Conservation (phyloP, 2,329 filamentous ascomycete species). For the Neonectria coccinea region DNA sequence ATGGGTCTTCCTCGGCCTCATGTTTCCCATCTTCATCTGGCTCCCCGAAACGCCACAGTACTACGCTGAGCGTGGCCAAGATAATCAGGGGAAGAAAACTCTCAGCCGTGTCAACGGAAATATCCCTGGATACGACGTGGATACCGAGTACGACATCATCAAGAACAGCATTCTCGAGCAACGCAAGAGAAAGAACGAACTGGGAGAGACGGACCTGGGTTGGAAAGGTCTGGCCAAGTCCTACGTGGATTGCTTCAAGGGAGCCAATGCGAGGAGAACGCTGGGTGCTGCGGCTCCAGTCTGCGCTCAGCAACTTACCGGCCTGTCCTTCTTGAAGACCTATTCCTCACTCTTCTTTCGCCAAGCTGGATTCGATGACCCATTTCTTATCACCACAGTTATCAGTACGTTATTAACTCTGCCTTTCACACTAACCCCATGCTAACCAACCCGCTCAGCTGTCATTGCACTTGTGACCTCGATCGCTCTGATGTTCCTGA, state of each 20-base stretch:
- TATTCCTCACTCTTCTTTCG: slow-evolving; percentile 29
- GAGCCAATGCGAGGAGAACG: slow-evolving; percentile 23
- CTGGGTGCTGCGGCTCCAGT: slow-evolving; percentile 28
- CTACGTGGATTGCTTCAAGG: slow-evolving; percentile 25
- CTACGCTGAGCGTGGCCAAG: slow-evolving; percentile 22
- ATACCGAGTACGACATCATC: slow-evolving; percentile 25
- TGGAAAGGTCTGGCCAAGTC: slow-evolving; percentile 11
- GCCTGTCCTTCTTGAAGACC: slow-evolving; percentile 29
- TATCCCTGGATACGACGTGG: slow-evolving; percentile 21
- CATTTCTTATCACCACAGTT: slow-evolving; percentile 30
- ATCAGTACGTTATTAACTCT: slow-evolving; percentile 12
- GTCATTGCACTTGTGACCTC: slow-evolving; percentile 23
- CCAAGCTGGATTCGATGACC: slow-evolving; percentile 24
- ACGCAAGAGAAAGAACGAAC: slow-evolving; percentile 12
- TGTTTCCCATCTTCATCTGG: slow-evolving; percentile 33
- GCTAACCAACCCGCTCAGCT: neutral
- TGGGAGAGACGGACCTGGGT: slow-evolving; percentile 6
- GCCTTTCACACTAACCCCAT: neutral
- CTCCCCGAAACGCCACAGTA: slow-evolving; percentile 28
- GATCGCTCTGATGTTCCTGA: slow-evolving; percentile 22
- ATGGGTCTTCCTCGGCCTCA: slow-evolving; percentile 29
- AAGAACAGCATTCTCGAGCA: slow-evolving; percentile 30
- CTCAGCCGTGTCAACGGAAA: slow-evolving; percentile 24
- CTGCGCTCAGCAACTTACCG: slow-evolving; percentile 31
- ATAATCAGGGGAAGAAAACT: slow-evolving; percentile 20